phyloP scores from a whole-genome alignment of 257 asterid genomes.

The Marsdenia floribunda region DNA sequence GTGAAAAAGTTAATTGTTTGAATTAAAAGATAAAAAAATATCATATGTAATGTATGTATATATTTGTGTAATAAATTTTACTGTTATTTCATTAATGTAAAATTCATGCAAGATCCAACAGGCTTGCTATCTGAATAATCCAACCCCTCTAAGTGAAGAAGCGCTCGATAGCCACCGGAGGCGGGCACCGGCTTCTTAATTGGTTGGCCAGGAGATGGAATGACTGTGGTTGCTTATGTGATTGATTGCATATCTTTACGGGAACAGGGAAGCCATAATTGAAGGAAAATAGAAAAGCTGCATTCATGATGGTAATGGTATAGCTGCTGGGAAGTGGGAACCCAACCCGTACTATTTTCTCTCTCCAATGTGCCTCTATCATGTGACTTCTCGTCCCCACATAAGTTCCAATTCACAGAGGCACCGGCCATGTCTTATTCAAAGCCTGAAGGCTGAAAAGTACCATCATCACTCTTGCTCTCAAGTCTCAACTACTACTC shows the following conservation, averaged over 20 bases:
- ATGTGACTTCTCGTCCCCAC: conserved; percentile 10
- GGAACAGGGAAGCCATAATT: conserved; percentile 4
- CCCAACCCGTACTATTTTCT: not conserved
- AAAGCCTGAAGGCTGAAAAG: not conserved
- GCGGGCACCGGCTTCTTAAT: no score
- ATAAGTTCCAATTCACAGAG: not conserved
- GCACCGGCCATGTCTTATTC: not conserved
- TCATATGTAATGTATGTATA: no score
- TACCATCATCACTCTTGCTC: not conserved
- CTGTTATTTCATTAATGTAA: no score
- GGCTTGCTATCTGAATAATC: no score
- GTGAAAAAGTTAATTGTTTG: no score
- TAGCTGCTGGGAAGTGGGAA: conserved; percentile 15
- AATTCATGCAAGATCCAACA: no score
- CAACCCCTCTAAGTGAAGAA: no score
- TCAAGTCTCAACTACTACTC: not conserved
- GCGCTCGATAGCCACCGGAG: no score
- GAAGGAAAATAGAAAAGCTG: not conserved
- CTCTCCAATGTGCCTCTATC: not conserved
- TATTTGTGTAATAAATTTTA: no score
- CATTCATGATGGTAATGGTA: not conserved
- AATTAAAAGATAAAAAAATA: no score
- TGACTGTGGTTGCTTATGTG: not conserved
- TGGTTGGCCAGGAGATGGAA: not conserved
- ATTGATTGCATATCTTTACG: conserved; percentile 3